Percentiles rank a stretch among this genome's conserved stretches.
Conservation (phyloP, 306 rosid species). For the Lathyrus tuberosus region DNA sequence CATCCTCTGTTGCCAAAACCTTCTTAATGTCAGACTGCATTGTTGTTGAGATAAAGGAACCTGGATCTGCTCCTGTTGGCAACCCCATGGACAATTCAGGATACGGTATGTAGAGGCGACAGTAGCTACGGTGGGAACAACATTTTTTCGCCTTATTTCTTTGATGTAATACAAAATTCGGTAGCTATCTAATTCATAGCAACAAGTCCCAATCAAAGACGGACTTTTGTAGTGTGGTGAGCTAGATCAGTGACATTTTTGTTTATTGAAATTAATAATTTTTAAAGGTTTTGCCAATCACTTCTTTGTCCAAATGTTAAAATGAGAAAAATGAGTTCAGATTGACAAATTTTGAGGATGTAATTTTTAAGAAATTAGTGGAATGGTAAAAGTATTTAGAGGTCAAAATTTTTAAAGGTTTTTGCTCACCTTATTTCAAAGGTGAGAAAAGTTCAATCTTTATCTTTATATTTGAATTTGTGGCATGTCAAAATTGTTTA, state of each 20-base stretch:
- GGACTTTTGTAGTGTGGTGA: conserved; percentile 30
- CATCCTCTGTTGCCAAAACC: too few species aligned
- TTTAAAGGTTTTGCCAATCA: conserved; percentile 18
- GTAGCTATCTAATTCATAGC: conserved; percentile 25
- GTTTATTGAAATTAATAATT: conserved; percentile 31
- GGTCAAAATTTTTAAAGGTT: too few species aligned
- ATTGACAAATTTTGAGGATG: too few species aligned
- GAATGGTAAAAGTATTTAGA: too few species aligned
- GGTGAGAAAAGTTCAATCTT: too few species aligned
- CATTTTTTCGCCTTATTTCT: background rate
- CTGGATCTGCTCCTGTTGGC: conserved; percentile 69
- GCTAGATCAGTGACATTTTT: conserved; percentile 25
- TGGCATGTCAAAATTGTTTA: too few species aligned
- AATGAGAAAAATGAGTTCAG: too few species aligned
- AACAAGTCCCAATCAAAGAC: conserved; percentile 13
- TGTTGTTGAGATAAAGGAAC: conserved; percentile 98
- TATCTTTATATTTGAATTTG: too few species aligned
- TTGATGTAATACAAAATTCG: conserved; percentile 24
- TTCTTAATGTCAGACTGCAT: conserved; percentile 99
- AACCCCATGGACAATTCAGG: conserved; percentile 98
- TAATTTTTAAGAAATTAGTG: too few species aligned
- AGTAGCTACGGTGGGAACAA: background rate
- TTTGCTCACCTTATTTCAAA: too few species aligned
- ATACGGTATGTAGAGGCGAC: conserved; percentile 54
- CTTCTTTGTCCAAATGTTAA: too few species aligned